A percentile compares a stretch with the other conserved stretches of the same genome.
Conservation (phyloP, 129 eudicot genomes). For the Scalesia atractyloides region DNA sequence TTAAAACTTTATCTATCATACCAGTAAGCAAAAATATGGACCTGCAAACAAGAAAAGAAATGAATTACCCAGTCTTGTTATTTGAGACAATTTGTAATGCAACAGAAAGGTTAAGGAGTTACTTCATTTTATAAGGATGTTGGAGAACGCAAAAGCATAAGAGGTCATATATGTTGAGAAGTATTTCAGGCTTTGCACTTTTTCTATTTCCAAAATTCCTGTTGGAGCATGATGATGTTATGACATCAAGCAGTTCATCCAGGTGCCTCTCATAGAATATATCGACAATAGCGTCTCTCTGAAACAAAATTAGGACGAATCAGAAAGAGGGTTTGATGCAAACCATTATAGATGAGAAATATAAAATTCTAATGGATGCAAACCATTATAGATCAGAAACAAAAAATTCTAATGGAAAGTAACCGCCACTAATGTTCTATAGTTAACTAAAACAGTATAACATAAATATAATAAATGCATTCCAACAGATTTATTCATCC, state of each 20-base stretch:
- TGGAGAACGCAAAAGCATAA: constrained; percentile 87
- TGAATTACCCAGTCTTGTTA: neutral
- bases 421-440: neutral
- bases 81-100: neutral
- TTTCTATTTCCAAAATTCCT: constrained; percentile 36
- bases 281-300: constrained; percentile 82
- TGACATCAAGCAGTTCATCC: constrained; percentile 74
- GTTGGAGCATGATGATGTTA: constrained; percentile 63
- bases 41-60: constrained; percentile 47
- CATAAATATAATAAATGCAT: neutral
- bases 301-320: constrained; percentile 37
- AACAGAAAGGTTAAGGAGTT: constrained; percentile 26
- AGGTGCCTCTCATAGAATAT: constrained; percentile 86
- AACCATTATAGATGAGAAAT: constrained; percentile 6
- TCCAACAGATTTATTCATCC: neutral
- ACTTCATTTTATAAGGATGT: constrained; percentile 85
- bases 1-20: constrained; percentile 66
- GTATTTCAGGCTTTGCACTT: constrained; percentile 77
- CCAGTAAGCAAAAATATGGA: constrained; percentile 73
- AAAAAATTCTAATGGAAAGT: neutral
- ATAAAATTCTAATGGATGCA: neutral
- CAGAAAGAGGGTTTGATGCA: constrained; percentile 21
- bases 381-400: constrained; percentile 6
- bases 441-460: neutral
- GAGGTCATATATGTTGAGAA: constrained; percentile 74